phyloP scores from a whole-genome alignment of 2,329 filamentous ascomycete genomes.

The Talaromyces sp. region DNA sequence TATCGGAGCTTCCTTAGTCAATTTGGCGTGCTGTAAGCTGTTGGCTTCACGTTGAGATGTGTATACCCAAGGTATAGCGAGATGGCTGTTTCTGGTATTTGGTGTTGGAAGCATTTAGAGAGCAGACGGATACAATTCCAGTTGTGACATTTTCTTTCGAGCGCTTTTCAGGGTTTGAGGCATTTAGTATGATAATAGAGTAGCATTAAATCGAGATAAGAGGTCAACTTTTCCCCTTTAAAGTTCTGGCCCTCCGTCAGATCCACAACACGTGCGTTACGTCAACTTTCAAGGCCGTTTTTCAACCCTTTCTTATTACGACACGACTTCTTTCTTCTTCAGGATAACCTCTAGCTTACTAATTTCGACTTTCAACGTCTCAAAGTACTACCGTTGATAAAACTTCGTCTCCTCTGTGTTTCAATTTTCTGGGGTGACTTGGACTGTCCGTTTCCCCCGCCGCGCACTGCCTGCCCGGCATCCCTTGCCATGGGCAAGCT shows the following conservation, averaged over 20 bases:
- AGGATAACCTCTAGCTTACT: background rate
- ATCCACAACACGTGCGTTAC: constrained; percentile 12
- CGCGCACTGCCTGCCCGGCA: constrained; percentile 7
- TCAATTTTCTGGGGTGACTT: background rate
- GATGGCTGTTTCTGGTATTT: background rate
- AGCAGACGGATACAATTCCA: background rate
- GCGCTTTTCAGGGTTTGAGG: too few relatives aligned
- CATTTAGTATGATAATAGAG: too few relatives aligned
- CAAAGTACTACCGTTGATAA: background rate
- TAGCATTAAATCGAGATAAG: background rate
- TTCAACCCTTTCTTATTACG: background rate
- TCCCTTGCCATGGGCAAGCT: constrained; percentile 14
- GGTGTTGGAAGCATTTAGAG: background rate
- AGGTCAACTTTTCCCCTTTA: background rate
- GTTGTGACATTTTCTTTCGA: too few relatives aligned
- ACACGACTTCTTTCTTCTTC: background rate
- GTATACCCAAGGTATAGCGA: background rate
- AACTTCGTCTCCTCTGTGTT: background rate
- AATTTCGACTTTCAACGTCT: background rate
- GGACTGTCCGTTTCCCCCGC: background rate
- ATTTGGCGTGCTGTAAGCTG: constrained; percentile 30
- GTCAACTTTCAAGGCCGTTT: background rate
- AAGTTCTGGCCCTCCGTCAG: background rate
- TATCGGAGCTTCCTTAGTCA: constrained; percentile 42
- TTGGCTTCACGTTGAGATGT: constrained; percentile 6